Evolutionary conservation across 73 alveolate species (phyloP).

Genomic region (Loxodes magnus): DNA sequence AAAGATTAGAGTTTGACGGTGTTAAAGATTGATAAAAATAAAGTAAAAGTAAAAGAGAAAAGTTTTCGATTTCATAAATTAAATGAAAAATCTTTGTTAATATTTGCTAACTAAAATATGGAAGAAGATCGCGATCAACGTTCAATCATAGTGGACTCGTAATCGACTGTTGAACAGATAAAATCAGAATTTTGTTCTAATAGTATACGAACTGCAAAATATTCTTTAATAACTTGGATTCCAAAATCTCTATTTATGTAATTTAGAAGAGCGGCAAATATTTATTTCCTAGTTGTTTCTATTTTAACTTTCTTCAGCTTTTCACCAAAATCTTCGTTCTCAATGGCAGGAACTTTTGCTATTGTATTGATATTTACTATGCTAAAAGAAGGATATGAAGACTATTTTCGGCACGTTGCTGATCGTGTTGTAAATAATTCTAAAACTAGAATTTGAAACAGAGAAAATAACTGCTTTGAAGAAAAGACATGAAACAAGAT

Average conservation of each 20-base stretch:
- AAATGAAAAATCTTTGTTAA: no score
- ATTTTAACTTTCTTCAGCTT: slow-evolving; percentile 61
- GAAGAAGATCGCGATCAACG: no score
- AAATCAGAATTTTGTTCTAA: not conserved
- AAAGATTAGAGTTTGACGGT: no score
- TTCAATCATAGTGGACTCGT: no score
- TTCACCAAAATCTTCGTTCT: slow-evolving; percentile 76
- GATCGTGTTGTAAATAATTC: slow-evolving; percentile 50
- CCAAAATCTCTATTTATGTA: slow-evolving; percentile 50
- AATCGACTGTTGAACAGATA: no score
- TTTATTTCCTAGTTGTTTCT: slow-evolving; percentile 61
- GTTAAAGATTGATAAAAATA: no score
- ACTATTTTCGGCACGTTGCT: slow-evolving; percentile 30
- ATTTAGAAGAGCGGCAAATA: slow-evolving; percentile 59
- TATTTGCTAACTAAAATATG: no score
- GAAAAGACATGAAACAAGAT: slow-evolving; percentile 31
- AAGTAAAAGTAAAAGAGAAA: no score
- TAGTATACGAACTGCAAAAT: slow-evolving; percentile 25
- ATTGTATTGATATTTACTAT: slow-evolving; percentile 85
- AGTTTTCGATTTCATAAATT: no score
- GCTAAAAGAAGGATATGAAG: slow-evolving; percentile 92
- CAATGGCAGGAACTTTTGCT: slow-evolving; percentile 87
- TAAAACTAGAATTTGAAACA: slow-evolving; percentile 1
- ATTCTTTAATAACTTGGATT: slow-evolving; percentile 47
- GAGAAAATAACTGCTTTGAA: slow-evolving; percentile 19